Evolutionary conservation across 177 flowering plant species (phyloP), one percentile per base, ranked within the genome.

Genomic region (Vitis hybrid): DNA sequence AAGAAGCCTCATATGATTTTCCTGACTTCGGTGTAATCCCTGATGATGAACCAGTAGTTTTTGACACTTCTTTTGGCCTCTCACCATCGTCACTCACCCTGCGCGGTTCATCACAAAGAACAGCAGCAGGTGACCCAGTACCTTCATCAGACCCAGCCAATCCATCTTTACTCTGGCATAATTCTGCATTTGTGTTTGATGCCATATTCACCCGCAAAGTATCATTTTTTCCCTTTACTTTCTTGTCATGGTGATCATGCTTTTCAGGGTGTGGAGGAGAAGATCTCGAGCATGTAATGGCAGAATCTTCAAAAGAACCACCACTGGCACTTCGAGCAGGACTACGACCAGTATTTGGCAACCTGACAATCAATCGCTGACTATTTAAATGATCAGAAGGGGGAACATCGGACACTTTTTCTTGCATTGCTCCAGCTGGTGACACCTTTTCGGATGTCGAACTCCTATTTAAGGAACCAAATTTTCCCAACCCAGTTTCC

Each of bases 311-410:
- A 61, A 74, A 52, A 60, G 86, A 82, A 60, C 78, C 87, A 6
- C 83, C 87, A 65, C 80, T 80, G 14, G 78, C 80, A 81, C 86
- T 86, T 65, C 72, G 84, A 35, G 88, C 87, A 76, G 97, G 97
- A 79, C 92, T 88, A 12, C 90, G 78, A 2, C 87, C 90, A 17
- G 79, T 79, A 62, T 88, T 90, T 73, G 98, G 86, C 60, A 95
- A 79, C 82, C 84, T 87, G 32, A 95, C 98, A 72, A 95, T 88
- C 50, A 95, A 72, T 67, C 84, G 87, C 56, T 85, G 93, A 73
- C 67, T 83, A 77, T 75, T 88, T 4, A 40, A 40, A 40, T 84
- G 91, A 67, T 90, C 91, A 15, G 54, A 72, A 68, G 51, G 19
- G 6, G 84, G 74, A 51, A 69, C 69, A 72, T 93, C 98, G 70